Evolutionary conservation across 164 flowering plant genomes (phyloP).

Genomic region (Aristolochia contorta): DNA sequence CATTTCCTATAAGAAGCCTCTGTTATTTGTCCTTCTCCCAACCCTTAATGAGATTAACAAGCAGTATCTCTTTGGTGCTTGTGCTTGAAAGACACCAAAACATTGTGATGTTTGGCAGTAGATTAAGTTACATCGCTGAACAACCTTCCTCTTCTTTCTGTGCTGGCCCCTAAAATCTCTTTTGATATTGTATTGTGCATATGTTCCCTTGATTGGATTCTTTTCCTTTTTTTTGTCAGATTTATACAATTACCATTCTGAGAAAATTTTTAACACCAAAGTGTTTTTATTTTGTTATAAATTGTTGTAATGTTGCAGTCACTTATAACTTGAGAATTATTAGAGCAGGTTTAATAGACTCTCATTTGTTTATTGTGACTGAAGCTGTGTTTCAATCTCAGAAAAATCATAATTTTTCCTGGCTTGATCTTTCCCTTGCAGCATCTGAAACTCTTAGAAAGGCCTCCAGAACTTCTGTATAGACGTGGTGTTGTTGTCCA

Average conservation of each 20-base stretch:
- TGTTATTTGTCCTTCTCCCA: not conserved
- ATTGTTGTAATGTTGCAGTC: not conserved
- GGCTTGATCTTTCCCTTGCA: constrained; percentile 17
- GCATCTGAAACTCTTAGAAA: constrained; percentile 66
- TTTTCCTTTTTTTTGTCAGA: too few species aligned
- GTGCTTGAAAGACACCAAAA: not conserved
- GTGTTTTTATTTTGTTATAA: not conserved
- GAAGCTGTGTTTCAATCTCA: not conserved
- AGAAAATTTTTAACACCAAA: not conserved
- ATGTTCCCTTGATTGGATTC: too few species aligned
- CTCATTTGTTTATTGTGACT: not conserved
- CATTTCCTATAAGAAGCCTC: not conserved
- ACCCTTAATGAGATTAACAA: not conserved
- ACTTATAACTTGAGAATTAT: not conserved
- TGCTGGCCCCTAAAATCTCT: too few species aligned
- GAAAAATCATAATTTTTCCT: not conserved
- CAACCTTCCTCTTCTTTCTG: too few species aligned
- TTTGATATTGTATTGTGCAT: too few species aligned
- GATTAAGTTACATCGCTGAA: too few species aligned
- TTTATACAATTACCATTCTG: too few species aligned
- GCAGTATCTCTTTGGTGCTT: not conserved
- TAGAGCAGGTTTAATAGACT: not conserved
- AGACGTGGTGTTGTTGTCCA: constrained; percentile 66
- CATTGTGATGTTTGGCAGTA: too few species aligned
- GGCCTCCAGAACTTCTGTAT: constrained; percentile 57